Conservation (phyloP, 2,329 filamentous ascomycete species). For the Thermothelomyces thermophilus region DNA sequence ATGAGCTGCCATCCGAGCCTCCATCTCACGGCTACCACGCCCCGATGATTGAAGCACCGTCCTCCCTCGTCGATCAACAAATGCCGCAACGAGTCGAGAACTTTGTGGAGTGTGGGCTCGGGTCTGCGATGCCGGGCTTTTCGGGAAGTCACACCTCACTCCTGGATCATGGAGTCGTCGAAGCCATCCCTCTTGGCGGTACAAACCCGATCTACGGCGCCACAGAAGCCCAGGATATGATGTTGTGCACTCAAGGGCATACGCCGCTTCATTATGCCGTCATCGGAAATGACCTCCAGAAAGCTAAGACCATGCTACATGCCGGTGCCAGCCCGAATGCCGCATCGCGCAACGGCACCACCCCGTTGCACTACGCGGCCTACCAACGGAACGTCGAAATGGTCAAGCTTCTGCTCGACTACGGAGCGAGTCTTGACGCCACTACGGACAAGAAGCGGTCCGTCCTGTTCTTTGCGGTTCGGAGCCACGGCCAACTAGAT, state of each 20-base stretch:
- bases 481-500: neutral
- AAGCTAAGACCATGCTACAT: neutral
- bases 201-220: neutral
- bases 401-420: constrained; percentile 5
- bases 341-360: constrained; percentile 9
- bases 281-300: neutral
- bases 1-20: neutral
- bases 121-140: neutral
- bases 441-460: constrained; percentile 10
- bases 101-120: neutral
- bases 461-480: constrained; percentile 17
- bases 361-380: constrained; percentile 14
- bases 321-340: constrained; percentile 5
- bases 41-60: neutral
- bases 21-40: neutral
- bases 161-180: neutral
- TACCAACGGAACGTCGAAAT: constrained; percentile 8
- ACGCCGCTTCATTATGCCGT: constrained; percentile 10
- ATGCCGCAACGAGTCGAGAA: neutral
- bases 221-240: neutral
- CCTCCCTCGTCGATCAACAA: neutral
- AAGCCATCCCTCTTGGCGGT: neutral
- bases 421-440: constrained; percentile 13
- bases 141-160: neutral
- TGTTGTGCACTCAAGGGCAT: neutral